Base-by-base conservation (phyloP, 1,284 basidiomycete genomes). In the Microbotryum scabiosae region DNA sequence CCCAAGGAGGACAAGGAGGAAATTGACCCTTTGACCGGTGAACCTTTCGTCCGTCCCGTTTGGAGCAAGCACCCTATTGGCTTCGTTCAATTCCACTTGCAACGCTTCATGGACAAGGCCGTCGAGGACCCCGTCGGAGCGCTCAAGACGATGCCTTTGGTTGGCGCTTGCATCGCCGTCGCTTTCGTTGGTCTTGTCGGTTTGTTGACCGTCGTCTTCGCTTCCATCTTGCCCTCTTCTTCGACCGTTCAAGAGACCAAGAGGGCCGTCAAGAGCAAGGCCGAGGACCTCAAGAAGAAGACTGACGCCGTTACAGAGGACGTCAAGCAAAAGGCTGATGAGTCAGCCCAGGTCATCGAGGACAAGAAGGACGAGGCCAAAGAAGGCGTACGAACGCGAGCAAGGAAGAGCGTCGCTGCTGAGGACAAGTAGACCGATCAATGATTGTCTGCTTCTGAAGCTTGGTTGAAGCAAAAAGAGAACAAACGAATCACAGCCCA, bases 131-230 rank as follows among this genome's bases (percentile, higher is more conserved):
- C 88, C 44, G 70, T 89, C 57, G 73, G 74, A 30, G 88, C 90
- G 18, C 81, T 90, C 80, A 86, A 85, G 79, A 79, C 84, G 36
- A 82, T 88, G 69, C 91, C 91, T 57, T 86, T 90, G 76, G 88
- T 88, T 60, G 90, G 85, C 70, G 86, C 81, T 57, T 86, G 83
- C 65, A 79, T 94, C 64, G 80, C 79, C 64, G 85, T 84, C 63
- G 82, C 81, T 54, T 70, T 88, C 57, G 79, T 92, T 71, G 88
- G 86, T 50, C 74, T 93, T 70, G 82, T 96, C 73, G 87, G 86
- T 62, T 84, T 93, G 82, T 76, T 96, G 69, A 86, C 84, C 66
- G 82, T 83, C 56, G 60, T 69, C 52, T 43, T 69, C 49, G 61
- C 62, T 12, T 50, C 64, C 45, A 21, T 70, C 53, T 28, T 70